Percentiles rank a stretch among this genome's conserved stretches.
phyloP scores from a whole-genome alignment of 495 filamentous ascomycete species.

The Aspergillus campestris region DNA sequence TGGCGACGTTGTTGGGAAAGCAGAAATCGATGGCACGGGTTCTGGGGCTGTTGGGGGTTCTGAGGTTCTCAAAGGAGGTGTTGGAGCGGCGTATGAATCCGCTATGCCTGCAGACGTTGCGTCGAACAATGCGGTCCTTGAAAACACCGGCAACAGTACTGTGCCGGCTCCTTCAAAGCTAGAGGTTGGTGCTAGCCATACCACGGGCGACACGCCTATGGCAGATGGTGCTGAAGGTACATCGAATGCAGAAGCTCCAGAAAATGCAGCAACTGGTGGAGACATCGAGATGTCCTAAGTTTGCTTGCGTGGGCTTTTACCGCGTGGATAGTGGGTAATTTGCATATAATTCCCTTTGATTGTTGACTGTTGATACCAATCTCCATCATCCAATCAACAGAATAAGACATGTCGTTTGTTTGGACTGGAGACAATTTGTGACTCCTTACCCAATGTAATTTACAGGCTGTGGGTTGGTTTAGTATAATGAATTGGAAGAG shows the following conservation, averaged over 20 bases:
- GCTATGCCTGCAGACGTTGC: conserved; percentile 9
- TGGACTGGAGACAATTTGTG: too few species aligned
- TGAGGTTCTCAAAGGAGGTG: conserved; percentile 28
- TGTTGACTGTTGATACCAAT: too few species aligned
- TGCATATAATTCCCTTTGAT: too few species aligned
- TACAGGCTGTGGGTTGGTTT: not conserved
- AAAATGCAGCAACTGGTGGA: conserved; percentile 13
- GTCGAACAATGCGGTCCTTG: not conserved
- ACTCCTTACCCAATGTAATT: too few species aligned
- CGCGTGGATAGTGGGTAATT: not conserved
- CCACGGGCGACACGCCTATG: conserved; percentile 19
- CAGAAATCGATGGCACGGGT: conserved; percentile 20
- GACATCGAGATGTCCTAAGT: conserved; percentile 37
- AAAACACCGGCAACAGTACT: conserved; percentile 3
- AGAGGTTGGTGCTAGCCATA: conserved; percentile 10
- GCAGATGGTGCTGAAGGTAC: conserved; percentile 21
- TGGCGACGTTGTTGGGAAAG: conserved; percentile 27
- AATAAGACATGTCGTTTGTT: too few species aligned
- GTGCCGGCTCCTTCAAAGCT: conserved; percentile 8
- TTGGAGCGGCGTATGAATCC: conserved; percentile 28
- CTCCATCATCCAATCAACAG: too few species aligned
- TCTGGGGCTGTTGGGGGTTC: conserved; percentile 28
- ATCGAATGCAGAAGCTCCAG: conserved; percentile 17
- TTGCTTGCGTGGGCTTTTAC: not conserved
- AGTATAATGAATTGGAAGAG: not conserved